A percentile compares a stretch with the other conserved stretches of the same genome.
Conservation (phyloP, 2,329 filamentous ascomycete genomes). For the Fusarium denticulatum region DNA sequence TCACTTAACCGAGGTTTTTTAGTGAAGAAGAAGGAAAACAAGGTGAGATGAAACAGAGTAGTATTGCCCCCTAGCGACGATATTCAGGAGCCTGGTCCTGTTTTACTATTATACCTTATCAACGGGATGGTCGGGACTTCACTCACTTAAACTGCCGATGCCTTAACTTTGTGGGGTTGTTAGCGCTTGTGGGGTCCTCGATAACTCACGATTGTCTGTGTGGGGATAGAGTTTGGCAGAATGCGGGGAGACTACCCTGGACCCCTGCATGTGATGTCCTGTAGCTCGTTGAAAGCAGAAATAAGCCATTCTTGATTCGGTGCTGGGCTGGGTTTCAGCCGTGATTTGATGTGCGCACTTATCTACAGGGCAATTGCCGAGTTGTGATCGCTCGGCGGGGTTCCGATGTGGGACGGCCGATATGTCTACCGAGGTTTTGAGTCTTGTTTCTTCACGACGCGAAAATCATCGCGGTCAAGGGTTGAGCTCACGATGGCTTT, state of each 20-base stretch:
- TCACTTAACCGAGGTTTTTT: background rate
- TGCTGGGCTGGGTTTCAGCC: background rate
- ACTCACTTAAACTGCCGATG: background rate
- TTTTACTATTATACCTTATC: background rate
- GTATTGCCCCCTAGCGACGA: background rate
- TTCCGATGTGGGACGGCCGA: background rate
- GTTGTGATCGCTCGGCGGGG: background rate
- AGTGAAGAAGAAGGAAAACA: background rate
- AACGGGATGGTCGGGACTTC: background rate
- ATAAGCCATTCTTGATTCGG: background rate
- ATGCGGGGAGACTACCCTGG: background rate
- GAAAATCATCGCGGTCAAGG: accelerated
- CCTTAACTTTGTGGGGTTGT: background rate
- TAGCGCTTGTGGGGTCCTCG: background rate
- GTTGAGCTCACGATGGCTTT: accelerated
- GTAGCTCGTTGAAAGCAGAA: background rate
- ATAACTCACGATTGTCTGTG: background rate
- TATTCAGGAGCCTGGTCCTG: background rate
- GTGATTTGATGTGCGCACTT: background rate
- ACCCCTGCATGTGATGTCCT: background rate
- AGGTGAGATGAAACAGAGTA: background rate
- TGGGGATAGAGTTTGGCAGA: background rate
- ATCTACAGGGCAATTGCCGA: background rate
- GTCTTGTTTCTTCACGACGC: accelerated
- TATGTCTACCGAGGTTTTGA: background rate